Percentiles rank a stretch among this genome's conserved stretches.
phyloP scores from a whole-genome alignment of 306 rosid species.

The Malus orientalis region DNA sequence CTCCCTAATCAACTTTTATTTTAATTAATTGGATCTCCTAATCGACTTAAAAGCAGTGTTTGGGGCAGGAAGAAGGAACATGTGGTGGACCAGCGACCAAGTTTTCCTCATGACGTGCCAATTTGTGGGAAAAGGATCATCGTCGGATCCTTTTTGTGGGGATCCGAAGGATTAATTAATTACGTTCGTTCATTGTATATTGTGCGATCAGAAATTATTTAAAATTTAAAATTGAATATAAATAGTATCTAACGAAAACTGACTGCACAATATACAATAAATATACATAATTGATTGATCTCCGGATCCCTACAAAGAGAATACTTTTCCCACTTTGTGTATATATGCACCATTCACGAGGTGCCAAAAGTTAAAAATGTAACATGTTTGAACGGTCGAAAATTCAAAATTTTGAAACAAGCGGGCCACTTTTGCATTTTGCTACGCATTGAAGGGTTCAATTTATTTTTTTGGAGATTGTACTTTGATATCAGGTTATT shows the following conservation, averaged over 20 bases:
- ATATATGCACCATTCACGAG: neutral
- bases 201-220: fast-evolving
- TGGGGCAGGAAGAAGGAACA: too few species aligned
- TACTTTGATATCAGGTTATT: neutral
- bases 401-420: conserved; percentile 9
- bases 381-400: conserved; percentile 11
- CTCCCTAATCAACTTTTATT: too few species aligned
- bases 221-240: too few species aligned
- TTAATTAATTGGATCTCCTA: too few species aligned
- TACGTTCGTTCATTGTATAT: fast-evolving
- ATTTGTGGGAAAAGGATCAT: too few species aligned
- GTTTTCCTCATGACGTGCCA: too few species aligned
- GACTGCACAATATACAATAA: fast-evolving
- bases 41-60: too few species aligned
- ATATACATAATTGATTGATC: fast-evolving
- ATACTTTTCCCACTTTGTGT: too few species aligned
- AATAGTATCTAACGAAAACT: too few species aligned
- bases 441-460: neutral
- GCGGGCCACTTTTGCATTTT: neutral
- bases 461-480: neutral
- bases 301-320: fast-evolving
- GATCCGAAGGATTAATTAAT: too few species aligned
- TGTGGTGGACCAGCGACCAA: too few species aligned
- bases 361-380: neutral
- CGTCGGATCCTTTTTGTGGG: fast-evolving